phyloP scores from a whole-genome alignment of 495 filamentous ascomycete species.

The Neurospora intermedia region DNA sequence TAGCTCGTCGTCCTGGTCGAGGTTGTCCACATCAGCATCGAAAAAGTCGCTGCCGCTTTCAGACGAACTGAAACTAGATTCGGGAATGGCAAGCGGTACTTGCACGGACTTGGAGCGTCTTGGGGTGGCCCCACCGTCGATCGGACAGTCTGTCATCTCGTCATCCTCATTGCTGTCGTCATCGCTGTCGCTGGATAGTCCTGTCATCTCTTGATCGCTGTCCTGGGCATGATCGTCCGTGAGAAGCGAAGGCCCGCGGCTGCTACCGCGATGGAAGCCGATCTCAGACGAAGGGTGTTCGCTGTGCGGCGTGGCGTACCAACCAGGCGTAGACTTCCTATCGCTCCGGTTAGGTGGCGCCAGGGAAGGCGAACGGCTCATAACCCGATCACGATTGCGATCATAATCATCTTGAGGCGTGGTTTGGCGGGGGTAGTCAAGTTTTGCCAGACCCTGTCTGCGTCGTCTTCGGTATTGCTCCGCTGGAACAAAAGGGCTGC shows the following conservation, averaged over 20 bases:
- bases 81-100: background rate
- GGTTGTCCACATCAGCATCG: background rate
- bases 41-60: background rate
- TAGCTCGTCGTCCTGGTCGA: slow-evolving; percentile 24
- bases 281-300: slow-evolving; percentile 20
- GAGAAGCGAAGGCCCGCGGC: slow-evolving; percentile 4
- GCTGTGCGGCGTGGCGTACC: slow-evolving; percentile 45
- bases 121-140: background rate
- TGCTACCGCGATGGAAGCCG: slow-evolving; percentile 12
- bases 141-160: slow-evolving; percentile 1
- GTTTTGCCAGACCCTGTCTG: background rate
- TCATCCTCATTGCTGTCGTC: slow-evolving; percentile 8
- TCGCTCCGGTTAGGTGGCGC: slow-evolving; percentile 9
- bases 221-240: slow-evolving; percentile 13
- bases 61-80: background rate
- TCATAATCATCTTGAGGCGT: background rate
- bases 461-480: background rate
- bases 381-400: slow-evolving; percentile 7
- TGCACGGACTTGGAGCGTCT: background rate
- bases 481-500: slow-evolving; percentile 15
- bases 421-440: background rate
- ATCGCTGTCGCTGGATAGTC: slow-evolving; percentile 4
- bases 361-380: slow-evolving; percentile 23
- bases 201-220: slow-evolving; percentile 8
- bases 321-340: slow-evolving; percentile 37